Evolutionary conservation across 1,284 basidiomycete species (phyloP).

Genomic region (Fomitopsis palustris): DNA sequence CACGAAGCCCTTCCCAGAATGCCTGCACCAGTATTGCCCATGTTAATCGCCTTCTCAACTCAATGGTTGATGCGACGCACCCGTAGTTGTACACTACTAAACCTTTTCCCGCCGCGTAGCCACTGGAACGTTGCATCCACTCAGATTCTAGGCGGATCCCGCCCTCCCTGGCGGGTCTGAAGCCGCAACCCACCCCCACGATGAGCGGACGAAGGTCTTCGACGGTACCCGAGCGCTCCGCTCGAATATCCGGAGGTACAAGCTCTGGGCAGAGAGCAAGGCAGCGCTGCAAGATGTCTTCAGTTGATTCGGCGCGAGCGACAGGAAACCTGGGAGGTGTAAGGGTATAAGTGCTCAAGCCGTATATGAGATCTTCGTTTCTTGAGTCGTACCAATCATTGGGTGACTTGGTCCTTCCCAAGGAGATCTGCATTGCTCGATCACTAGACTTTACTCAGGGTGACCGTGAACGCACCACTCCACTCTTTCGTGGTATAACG

Average conservation of each 20-base stretch:
- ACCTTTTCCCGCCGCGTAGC: constrained; percentile 16
- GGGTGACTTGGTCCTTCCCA: background rate
- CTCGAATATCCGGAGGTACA: constrained; percentile 53
- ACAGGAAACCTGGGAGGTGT: background rate
- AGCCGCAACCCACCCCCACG: constrained; percentile 61
- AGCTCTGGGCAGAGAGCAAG: constrained; percentile 65
- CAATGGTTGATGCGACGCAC: constrained; percentile 23
- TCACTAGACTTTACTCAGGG: no score
- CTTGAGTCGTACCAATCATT: constrained; percentile 27
- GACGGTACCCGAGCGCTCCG: constrained; percentile 45
- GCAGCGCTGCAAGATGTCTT: constrained; percentile 55
- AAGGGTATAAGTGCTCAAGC: background rate
- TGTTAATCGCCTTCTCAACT: background rate
- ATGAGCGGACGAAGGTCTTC: constrained; percentile 62
- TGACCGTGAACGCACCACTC: background rate
- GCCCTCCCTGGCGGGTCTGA: constrained; percentile 44
- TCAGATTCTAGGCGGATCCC: constrained; percentile 42
- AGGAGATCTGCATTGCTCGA: background rate
- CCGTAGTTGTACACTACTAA: constrained; percentile 47
- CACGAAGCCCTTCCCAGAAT: constrained; percentile 35
- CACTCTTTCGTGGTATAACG: constrained; percentile 56
- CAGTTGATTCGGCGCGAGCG: constrained; percentile 43
- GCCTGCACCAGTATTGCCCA: constrained; percentile 31
- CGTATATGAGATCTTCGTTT: no score
- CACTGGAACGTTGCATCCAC: constrained; percentile 16